A percentile compares a stretch with the other conserved stretches of the same genome.
Conservation (phyloP, 805 yeast species). For the Candida odintsovae region DNA sequence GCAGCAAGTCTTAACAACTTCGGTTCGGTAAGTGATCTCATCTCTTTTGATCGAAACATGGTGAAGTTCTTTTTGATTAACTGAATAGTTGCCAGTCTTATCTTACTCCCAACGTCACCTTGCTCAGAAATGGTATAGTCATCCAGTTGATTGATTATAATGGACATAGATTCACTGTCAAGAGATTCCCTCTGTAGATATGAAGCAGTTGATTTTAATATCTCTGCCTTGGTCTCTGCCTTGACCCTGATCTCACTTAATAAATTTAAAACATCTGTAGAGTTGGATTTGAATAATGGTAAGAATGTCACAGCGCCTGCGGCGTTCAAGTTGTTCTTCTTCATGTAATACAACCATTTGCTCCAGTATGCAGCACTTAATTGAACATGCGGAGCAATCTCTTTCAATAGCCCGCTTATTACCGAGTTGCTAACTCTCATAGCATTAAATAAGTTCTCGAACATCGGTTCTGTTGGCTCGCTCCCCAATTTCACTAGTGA, state of each 20-base stretch:
- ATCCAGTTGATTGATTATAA: slow-evolving; percentile 40
- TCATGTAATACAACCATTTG: slow-evolving; percentile 33
- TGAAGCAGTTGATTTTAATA: slow-evolving; percentile 14
- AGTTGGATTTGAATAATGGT: slow-evolving; percentile 4
- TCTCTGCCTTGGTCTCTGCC: slow-evolving; percentile 10
- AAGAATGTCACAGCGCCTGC: slow-evolving; percentile 32
- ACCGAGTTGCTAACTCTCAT: slow-evolving; percentile 15
- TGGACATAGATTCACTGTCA: not conserved
- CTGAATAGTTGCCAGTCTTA: slow-evolving; percentile 47
- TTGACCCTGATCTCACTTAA: slow-evolving; percentile 21
- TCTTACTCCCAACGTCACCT: slow-evolving; percentile 89
- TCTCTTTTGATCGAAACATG: slow-evolving; percentile 4
- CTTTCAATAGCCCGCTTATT: slow-evolving; percentile 3
- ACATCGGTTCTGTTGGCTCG: slow-evolving; percentile 1
- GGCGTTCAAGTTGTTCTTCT: slow-evolving; percentile 32
- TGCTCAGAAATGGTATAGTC: slow-evolving; percentile 76
- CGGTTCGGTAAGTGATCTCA: slow-evolving; percentile 19
- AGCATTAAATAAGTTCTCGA: slow-evolving; percentile 18
- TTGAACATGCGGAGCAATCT: slow-evolving; percentile 10
- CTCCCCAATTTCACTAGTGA: slow-evolving; percentile 4
- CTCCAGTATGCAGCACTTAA: slow-evolving; percentile 8
- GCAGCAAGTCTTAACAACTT: slow-evolving; percentile 51
- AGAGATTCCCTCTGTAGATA: slow-evolving; percentile 6
- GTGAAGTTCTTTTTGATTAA: slow-evolving; percentile 30
- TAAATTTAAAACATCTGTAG: slow-evolving; percentile 8